phyloP scores from a whole-genome alignment of 2,329 filamentous ascomycete species.

The Arthrobotrys sinensis region DNA sequence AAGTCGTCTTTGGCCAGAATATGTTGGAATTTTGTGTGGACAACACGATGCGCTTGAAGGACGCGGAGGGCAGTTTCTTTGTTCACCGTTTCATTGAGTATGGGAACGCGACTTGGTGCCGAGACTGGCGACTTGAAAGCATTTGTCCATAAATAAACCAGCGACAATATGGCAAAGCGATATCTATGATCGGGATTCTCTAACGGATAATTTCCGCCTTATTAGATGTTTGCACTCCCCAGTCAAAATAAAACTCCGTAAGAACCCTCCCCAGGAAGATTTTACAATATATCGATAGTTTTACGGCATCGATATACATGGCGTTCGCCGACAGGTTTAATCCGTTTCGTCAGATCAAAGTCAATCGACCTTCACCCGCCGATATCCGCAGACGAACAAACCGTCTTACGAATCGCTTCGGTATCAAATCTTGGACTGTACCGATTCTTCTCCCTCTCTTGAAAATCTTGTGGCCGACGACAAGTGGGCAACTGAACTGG shows the following conservation, averaged over 20 bases:
- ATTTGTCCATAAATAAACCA: neutral
- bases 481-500: neutral
- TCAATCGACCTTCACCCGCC: neutral
- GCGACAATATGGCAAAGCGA: too few relatives aligned
- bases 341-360: slow-evolving; percentile 16
- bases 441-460: slow-evolving; percentile 25
- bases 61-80: neutral
- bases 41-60: neutral
- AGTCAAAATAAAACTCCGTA: neutral
- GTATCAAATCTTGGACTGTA: slow-evolving; percentile 31
- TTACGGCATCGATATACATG: neutral
- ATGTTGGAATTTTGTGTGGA: neutral
- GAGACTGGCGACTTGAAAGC: neutral
- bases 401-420: slow-evolving; percentile 16
- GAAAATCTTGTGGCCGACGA: neutral
- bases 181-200: neutral
- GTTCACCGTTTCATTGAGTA: neutral
- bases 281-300: neutral
- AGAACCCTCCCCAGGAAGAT: too few relatives aligned
- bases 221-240: neutral
- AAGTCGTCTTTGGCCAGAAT: neutral
- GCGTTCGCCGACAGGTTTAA: slow-evolving; percentile 10
- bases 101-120: neutral
- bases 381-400: slow-evolving; percentile 25
- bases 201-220: neutral